Evolutionary conservation across 495 filamentous ascomycete species (phyloP), one percentile per base, ranked within the genome.

Genomic region (Sphaerosporella brunnea): DNA sequence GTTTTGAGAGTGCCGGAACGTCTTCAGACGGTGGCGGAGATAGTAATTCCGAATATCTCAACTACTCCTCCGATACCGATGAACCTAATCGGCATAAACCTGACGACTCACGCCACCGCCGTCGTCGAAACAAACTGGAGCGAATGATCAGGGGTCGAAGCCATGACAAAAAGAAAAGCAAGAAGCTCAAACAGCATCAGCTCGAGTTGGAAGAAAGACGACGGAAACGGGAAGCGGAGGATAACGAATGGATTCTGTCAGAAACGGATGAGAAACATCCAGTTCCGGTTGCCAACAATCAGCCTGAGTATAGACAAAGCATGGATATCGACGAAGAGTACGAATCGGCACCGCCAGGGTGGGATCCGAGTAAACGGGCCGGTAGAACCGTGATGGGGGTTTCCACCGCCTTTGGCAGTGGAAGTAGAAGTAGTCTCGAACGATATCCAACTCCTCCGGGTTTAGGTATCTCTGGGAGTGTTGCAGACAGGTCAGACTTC

Each of bases 211-310:
- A 59, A 19, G 56, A 58, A 32, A 45, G 46, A 23, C 51, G 54
- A 21, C 53, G 47, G 23, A 51, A 51, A 8, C 56, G 58, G 23
- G 56, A 59, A 11, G 43, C 41, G 23, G 55, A 59, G 26, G 54
- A 58, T 34, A 45, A 54, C 45, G 51, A 58, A 30, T 59, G 56
- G 56, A 50, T 59, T 21, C 10, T 10, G 19, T 46, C 43, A 2
- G 43, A 46, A 21, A 23, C 9, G 7, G 43, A 46, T 18, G 43
- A 46, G 5, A 34, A 8, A 16, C 11, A 36, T 10, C 43, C 43
- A 23, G 35, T 35, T 23, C 43, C 43, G 18, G 30, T 46, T 34
- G 15, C 28, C 9, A 15, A 20, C 23, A 23, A 46, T 21, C 43
- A 46, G n/a, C 43, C 43, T 9, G 43, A 46, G 24, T 46, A 46